phyloP scores from a whole-genome alignment of 2,329 filamentous ascomycete genomes.

The Colletotrichum musae region DNA sequence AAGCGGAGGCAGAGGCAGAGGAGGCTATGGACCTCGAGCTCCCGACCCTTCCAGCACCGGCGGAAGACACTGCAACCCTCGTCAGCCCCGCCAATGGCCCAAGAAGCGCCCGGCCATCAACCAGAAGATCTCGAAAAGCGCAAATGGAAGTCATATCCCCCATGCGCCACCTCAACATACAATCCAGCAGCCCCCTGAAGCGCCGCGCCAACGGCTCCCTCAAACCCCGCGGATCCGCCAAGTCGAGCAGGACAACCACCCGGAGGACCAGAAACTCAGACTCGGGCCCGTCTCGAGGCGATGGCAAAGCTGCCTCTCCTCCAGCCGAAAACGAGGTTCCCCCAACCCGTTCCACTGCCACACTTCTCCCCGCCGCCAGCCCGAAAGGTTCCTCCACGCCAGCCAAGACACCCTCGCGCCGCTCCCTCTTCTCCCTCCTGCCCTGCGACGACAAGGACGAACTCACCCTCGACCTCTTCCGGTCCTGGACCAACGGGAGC shows the following conservation, averaged over 20 bases:
- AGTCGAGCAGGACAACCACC: background rate
- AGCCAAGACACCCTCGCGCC: slow-evolving; percentile 45
- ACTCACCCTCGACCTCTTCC: slow-evolving; percentile 52
- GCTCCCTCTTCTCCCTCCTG: slow-evolving; percentile 60
- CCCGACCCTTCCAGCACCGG: background rate
- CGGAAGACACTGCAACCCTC: background rate
- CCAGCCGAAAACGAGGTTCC: background rate
- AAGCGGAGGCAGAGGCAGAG: background rate
- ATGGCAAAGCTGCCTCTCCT: background rate
- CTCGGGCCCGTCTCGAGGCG: background rate
- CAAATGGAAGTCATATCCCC: background rate
- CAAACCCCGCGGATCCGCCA: background rate
- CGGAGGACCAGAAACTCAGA: background rate
- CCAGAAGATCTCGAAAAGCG: background rate
- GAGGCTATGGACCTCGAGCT: background rate
- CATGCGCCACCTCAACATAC: background rate
- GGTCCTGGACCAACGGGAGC: slow-evolving; percentile 42
- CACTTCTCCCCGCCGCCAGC: background rate
- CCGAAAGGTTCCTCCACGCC: background rate
- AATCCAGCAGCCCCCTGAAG: background rate
- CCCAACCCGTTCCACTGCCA: background rate
- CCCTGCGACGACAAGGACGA: slow-evolving; percentile 56
- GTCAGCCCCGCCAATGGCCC: no score
- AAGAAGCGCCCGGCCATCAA: background rate
- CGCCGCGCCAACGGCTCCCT: background rate